Evolutionary conservation across 768 basidiomycete genomes (phyloP).

Genomic region (Chalciporus piperatus): DNA sequence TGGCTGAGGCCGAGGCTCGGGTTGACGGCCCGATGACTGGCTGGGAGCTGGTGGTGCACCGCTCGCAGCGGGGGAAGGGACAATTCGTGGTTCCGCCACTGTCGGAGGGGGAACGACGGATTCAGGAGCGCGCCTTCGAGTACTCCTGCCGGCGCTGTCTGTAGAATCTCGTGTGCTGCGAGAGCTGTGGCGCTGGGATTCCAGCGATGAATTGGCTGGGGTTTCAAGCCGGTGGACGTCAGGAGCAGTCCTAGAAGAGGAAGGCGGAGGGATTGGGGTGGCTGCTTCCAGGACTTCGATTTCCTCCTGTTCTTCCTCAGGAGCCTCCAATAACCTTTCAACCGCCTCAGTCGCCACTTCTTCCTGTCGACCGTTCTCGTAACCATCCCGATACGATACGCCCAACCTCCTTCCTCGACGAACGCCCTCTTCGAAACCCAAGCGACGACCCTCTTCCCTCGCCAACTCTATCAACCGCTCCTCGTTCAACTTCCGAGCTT

Average conservation of each 20-base stretch:
- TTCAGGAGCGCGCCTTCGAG: constrained; percentile 12
- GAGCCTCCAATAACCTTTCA: constrained; percentile 24
- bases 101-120: constrained; percentile 6
- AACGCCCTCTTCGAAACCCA: constrained; percentile 53
- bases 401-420: constrained; percentile 32
- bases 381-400: constrained; percentile 19
- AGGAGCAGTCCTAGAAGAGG: constrained; percentile 16
- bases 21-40: constrained; percentile 16
- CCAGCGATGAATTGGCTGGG: constrained; percentile 13
- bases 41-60: constrained; percentile 11
- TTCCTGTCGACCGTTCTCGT: constrained; percentile 12
- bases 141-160: constrained; percentile 12
- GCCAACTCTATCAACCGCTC: constrained; percentile 48
- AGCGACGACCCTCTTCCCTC: constrained; percentile 50
- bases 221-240: constrained; percentile 27
- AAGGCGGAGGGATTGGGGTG: constrained; percentile 16
- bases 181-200: constrained; percentile 15
- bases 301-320: constrained; percentile 21
- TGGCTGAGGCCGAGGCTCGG: constrained; percentile 15
- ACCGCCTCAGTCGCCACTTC: constrained; percentile 17
- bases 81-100: constrained; percentile 18
- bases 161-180: constrained; percentile 19
- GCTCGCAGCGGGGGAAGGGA: constrained; percentile 5
- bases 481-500: constrained; percentile 43
- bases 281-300: constrained; percentile 15